Evolutionary conservation across 768 basidiomycete genomes (phyloP).

Genomic region (Podaxis sp.): DNA sequence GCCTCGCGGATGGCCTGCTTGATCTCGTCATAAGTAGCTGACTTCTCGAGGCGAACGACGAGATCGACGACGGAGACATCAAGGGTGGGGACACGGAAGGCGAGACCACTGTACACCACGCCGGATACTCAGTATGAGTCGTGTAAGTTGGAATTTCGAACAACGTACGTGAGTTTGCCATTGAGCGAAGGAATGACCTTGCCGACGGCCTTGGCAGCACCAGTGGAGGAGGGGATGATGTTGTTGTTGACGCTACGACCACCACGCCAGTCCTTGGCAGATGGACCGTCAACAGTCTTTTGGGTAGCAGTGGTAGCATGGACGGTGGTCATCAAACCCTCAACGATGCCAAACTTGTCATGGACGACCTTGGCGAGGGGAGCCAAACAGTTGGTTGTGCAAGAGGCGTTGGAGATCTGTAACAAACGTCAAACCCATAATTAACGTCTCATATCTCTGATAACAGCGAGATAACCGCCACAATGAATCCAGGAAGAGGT

Average conservation of each 20-base stretch:
- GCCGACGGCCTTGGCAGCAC: slow-evolving; percentile 98
- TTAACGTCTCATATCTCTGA: slow-evolving; percentile 1
- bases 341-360: slow-evolving; percentile 95
- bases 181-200: slow-evolving; percentile 96
- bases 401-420: slow-evolving; percentile 96
- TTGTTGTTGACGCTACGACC: slow-evolving; percentile 95
- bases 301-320: slow-evolving; percentile 96
- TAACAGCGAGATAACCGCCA: neutral
- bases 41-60: slow-evolving; percentile 87
- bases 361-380: slow-evolving; percentile 97
- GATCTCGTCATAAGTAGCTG: slow-evolving; percentile 86
- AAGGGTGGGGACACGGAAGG: slow-evolving; percentile 96
- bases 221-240: slow-evolving; percentile 99
- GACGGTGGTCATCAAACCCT: slow-evolving; percentile 98
- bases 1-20: slow-evolving; percentile 82
- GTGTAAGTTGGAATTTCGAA: slow-evolving; percentile 5
- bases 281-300: slow-evolving; percentile 94
- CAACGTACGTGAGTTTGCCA: slow-evolving; percentile 91
- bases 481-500: neutral
- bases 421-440: slow-evolving; percentile 12
- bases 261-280: slow-evolving; percentile 96
- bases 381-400: slow-evolving; percentile 99
- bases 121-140: neutral
- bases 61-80: slow-evolving; percentile 99
- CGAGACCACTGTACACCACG: slow-evolving; percentile 59